Base-by-base conservation (phyloP, 75 land plant species). In the Ceratopteris richardii region DNA sequence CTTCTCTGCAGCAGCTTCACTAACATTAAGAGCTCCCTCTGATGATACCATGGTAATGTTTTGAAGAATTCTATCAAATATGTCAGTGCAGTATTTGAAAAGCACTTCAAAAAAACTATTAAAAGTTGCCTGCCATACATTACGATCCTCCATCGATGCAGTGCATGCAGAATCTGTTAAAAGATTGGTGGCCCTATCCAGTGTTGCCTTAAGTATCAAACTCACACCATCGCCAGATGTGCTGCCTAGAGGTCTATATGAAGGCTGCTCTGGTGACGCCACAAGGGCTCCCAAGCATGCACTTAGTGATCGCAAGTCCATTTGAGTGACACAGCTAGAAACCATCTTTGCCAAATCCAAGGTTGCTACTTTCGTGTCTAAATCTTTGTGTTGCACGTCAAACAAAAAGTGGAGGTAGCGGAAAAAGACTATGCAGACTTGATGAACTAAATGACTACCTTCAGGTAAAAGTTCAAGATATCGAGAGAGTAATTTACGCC, bases 241-340 rank as follows among this genome's bases (percentile, higher is more conserved):
- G 60, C 86, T 79, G 39, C 90, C 89, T 65, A 92, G 58, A 12
- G 94, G 97, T 31, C 94, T 70, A 26, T 87, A 80, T 41, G 95
- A 90, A 25, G 97, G 80, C 18, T 77, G 86, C 58, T 92, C 97
- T 13, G 80, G 50, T 1, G 95, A 81, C 51, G 81, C 80, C 33
- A 85, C 97, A 10, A 88, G 95, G 36, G 86, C 83, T 24, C 89
- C 86, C 25, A 92, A 64, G 31, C 97, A 88, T 16, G 84, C 94
- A 76, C 82, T 88, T 0, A 92, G 66, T 4, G 86, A 57, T 46
- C 67, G 64, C 16, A 88, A 70, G 66, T 88, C 90, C 95, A 92
- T 88, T 29, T 44, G 70, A 19, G 37, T 54, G 11, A 85, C 75
- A 47, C 80, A 66, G 21, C 68, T 41, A 29, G 84, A 76, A 17